Percentiles rank a stretch among this genome's conserved stretches.
Conservation (phyloP, 305 asterid species). For the Solanum hybrid region DNA sequence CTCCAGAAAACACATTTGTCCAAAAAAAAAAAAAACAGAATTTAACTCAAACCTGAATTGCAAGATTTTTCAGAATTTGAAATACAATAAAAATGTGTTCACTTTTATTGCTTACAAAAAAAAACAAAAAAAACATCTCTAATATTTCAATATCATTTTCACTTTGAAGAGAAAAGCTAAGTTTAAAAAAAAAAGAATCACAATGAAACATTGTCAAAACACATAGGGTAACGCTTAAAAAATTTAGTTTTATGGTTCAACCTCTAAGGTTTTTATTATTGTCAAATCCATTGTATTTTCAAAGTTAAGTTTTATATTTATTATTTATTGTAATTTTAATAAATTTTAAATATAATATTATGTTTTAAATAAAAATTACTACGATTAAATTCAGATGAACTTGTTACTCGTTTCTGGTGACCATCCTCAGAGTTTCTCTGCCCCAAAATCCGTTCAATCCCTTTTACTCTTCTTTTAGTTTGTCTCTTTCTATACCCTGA, state of each 20-base stretch:
- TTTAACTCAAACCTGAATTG: neutral
- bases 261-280: neutral
- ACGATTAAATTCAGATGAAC: too few relatives aligned
- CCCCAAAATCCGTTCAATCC: neutral
- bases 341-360: neutral
- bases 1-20: too few relatives aligned
- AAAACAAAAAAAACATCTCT: neutral
- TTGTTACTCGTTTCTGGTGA: constrained; percentile 16
- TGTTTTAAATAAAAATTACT: neutral
- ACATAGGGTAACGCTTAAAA: neutral
- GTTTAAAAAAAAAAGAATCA: too few relatives aligned
- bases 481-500: neutral
- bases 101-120: neutral
- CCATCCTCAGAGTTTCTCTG: neutral
- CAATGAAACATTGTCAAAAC: too few relatives aligned
- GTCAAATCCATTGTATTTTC: neutral
- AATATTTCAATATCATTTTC: neutral
- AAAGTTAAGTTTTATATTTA: neutral
- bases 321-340: neutral
- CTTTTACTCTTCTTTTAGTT: neutral
- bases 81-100: neutral
- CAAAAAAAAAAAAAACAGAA: too few relatives aligned
- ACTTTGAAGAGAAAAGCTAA: neutral
- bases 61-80: neutral
- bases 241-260: too few relatives aligned